Conservation (phyloP, 2,329 filamentous ascomycete genomes). For the Ophiocordyceps camponoti-leonardi region DNA sequence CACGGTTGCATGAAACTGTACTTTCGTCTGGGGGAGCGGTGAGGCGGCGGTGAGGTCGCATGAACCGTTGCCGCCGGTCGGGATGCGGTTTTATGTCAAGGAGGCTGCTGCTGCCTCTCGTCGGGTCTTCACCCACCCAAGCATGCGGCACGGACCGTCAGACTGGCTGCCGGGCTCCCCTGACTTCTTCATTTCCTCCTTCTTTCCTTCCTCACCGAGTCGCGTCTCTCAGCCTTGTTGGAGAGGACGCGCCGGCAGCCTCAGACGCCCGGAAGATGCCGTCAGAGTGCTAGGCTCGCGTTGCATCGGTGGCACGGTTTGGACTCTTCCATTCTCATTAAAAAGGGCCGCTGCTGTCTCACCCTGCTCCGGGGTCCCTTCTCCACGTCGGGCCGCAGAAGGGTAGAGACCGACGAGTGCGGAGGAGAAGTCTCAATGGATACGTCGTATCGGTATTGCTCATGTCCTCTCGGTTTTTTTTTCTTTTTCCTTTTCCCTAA, state of each 20-base stretch:
- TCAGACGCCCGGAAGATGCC: too few relatives aligned
- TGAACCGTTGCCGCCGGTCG: conserved; percentile 1
- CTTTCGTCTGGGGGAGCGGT: conserved; percentile 1
- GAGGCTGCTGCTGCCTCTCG: not conserved
- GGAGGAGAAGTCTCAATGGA: not conserved
- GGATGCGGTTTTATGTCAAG: not conserved
- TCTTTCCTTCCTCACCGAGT: not conserved
- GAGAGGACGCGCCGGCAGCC: not conserved
- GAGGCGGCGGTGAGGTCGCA: conserved; percentile 3
- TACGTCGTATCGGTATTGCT: conserved; percentile 7
- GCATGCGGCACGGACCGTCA: not conserved
- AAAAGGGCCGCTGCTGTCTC: not conserved
- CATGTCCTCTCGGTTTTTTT: not conserved
- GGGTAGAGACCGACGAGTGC: not conserved
- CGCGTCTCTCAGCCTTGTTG: not conserved
- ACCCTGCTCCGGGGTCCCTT: too few relatives aligned
- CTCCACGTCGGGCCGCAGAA: not conserved
- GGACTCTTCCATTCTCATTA: conserved; percentile 20
- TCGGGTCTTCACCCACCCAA: not conserved
- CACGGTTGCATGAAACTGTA: not conserved
- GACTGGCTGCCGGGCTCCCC: not conserved
- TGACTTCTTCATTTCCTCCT: not conserved
- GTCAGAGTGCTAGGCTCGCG: too few relatives aligned
- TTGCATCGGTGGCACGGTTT: not conserved
- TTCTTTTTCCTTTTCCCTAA: not conserved